phyloP scores from a whole-genome alignment of 371 early-diverging fungal species.

The Mucor irregularis region DNA sequence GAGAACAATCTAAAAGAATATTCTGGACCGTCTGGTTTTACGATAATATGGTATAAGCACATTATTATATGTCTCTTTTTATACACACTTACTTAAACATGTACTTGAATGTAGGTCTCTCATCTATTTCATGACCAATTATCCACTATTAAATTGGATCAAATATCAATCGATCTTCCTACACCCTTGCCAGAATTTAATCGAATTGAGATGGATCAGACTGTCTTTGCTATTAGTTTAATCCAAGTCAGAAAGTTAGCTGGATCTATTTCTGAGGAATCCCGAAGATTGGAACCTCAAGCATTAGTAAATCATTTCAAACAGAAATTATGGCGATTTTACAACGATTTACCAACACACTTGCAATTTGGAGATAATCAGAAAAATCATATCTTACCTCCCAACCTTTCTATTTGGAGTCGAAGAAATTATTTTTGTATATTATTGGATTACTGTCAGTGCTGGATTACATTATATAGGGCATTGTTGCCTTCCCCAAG shows the following conservation, averaged over 20 bases:
- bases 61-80: not conserved
- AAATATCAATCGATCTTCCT: slow-evolving; percentile 28
- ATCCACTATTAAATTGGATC: slow-evolving; percentile 13
- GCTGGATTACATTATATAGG: slow-evolving; percentile 31
- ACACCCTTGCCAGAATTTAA: slow-evolving; percentile 20
- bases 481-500: slow-evolving; percentile 13
- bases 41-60: slow-evolving; percentile 29
- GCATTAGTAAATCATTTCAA: slow-evolving; percentile 3
- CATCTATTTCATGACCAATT: slow-evolving; percentile 23
- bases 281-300: slow-evolving; percentile 9
- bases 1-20: slow-evolving; percentile 33
- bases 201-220: slow-evolving; percentile 24
- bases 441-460: slow-evolving; percentile 33
- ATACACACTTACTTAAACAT: not conserved
- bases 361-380: not conserved
- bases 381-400: not conserved
- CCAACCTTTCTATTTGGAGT: slow-evolving; percentile 18
- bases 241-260: slow-evolving; percentile 22
- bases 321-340: slow-evolving; percentile 1
- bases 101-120: not conserved
- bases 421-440: slow-evolving; percentile 27
- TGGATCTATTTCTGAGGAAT: slow-evolving; percentile 8
- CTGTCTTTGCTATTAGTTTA: slow-evolving; percentile 21
- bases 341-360: not conserved
- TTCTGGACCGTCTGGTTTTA: slow-evolving; percentile 45